These are phyloP conservation scores for Paragyromitra xinjiangensis DNA, from an alignment of 495 filamentous ascomycete genomes.

Conservation along the genomic window DNA sequence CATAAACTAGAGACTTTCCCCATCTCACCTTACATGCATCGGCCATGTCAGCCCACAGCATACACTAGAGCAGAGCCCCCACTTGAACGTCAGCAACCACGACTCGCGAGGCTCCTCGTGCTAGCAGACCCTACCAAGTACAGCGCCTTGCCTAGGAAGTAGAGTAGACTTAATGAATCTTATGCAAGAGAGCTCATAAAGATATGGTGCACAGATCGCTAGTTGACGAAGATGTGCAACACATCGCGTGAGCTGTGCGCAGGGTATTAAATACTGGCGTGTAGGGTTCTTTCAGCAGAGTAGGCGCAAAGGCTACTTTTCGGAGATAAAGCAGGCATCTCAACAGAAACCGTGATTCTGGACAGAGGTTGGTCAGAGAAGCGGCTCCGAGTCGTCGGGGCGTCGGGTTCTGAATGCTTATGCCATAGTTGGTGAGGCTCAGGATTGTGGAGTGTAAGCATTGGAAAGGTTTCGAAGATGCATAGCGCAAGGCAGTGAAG, in stretches of 20 bases:
- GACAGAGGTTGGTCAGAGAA: constrained; percentile 17
- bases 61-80: constrained; percentile 8
- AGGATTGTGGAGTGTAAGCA: constrained; percentile 16
- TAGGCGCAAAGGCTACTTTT: constrained; percentile 30
- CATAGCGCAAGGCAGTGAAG: constrained; percentile 23
- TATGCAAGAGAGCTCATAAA: constrained; percentile 26
- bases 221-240: constrained; percentile 14
- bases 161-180: constrained; percentile 13
- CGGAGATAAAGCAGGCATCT: constrained; percentile 35
- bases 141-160: constrained; percentile 28
- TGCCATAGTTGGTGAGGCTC: constrained; percentile 30
- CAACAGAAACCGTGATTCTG: constrained; percentile 21
- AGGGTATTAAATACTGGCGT: constrained; percentile 18
- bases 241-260: constrained; percentile 43
- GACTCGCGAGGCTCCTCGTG: constrained; percentile 20
- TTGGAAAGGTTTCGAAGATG: constrained; percentile 30
- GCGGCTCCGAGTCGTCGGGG: constrained; percentile 38
- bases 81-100: constrained; percentile 35
- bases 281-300: neutral
- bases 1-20: neutral
- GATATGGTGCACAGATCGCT: constrained; percentile 17
- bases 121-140: constrained; percentile 39
- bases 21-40: constrained; percentile 34
- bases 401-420: constrained; percentile 49
- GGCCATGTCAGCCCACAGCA: constrained; percentile 35